These are phyloP conservation scores for Eutrema japonicum DNA, from an alignment of 345 rosid species.

Conservation along the genomic window DNA sequence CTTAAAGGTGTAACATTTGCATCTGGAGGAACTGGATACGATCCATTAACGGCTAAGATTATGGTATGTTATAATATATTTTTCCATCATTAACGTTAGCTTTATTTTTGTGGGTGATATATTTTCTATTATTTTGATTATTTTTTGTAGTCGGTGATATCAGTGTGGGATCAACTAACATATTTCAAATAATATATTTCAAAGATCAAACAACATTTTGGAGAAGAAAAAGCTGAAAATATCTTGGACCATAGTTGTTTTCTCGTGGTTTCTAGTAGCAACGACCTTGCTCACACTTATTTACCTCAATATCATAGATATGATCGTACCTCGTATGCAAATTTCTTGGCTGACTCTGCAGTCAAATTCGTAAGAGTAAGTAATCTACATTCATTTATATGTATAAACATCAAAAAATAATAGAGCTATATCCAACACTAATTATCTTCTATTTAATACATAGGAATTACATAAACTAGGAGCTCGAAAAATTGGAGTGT, in stretches of 20 bases:
- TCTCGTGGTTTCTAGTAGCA: no score
- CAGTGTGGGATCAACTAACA: constrained; percentile 45
- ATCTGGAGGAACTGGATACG: constrained; percentile 63
- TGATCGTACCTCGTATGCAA: constrained; percentile 44
- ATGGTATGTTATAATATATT: constrained; percentile 41
- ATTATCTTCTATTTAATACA: not conserved
- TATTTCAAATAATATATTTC: constrained; percentile 52
- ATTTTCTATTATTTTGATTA: not conserved
- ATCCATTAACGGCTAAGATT: constrained; percentile 54
- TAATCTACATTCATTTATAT: not conserved
- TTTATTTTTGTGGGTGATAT: not conserved
- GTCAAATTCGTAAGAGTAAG: constrained; percentile 48
- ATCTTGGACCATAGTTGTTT: constrained; percentile 33
- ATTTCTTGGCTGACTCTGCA: constrained; percentile 45
- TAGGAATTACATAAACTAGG: constrained; percentile 33
- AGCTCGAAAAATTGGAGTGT: constrained; percentile 35
- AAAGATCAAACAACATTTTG: constrained; percentile 45
- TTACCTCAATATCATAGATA: constrained; percentile 30
- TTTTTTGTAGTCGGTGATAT: constrained; percentile 31
- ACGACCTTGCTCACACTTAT: no score
- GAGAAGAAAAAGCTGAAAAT: constrained; percentile 48
- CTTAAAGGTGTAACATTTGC: constrained; percentile 65
- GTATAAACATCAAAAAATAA: not conserved
- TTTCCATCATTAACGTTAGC: no score
- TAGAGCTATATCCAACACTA: not conserved